phyloP scores from a whole-genome alignment of 192 early-diverging fungal genomes.

The Globomyces pollinis-pini region DNA sequence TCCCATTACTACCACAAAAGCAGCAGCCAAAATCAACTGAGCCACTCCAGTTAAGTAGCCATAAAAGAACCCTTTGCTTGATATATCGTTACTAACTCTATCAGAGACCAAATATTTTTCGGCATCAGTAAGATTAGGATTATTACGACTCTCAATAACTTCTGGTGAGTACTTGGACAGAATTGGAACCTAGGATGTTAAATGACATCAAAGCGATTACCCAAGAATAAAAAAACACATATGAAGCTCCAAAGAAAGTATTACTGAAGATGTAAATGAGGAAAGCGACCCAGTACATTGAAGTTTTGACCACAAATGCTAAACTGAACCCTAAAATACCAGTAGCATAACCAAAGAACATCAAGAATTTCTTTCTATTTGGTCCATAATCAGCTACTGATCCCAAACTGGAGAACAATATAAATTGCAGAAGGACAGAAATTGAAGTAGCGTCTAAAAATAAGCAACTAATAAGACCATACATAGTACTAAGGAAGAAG shows the following conservation, averaged over 20 bases:
- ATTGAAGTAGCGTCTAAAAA: conserved; percentile 27
- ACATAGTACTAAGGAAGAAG: conserved; percentile 17
- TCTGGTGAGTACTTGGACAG: not conserved
- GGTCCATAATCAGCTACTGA: conserved; percentile 32
- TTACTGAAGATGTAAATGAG: conserved; percentile 11
- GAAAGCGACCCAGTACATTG: conserved; percentile 7
- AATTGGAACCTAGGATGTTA: too few species aligned
- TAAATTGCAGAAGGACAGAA: conserved; percentile 17
- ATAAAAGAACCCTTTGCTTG: conserved; percentile 17
- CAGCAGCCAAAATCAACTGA: conserved; percentile 18
- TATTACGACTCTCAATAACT: not conserved
- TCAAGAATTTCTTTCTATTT: conserved; percentile 21
- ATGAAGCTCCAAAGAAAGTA: conserved; percentile 11
- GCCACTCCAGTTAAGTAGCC: conserved; percentile 10
- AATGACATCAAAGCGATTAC: too few species aligned
- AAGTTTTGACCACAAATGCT: not conserved
- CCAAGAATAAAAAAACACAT: conserved; percentile 18
- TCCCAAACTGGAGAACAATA: conserved; percentile 24
- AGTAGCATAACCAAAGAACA: conserved; percentile 6
- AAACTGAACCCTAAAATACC: not conserved
- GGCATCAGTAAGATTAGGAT: not conserved
- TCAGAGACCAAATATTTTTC: conserved; percentile 6
- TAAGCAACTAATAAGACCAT: too few species aligned
- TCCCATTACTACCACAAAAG: conserved; percentile 9
- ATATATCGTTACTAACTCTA: conserved; percentile 21